A percentile compares a stretch with the other conserved stretches of the same genome.
Evolutionary conservation across 2,329 filamentous ascomycete genomes (phyloP).

Genomic region (Raffaelea deltoideospora): DNA sequence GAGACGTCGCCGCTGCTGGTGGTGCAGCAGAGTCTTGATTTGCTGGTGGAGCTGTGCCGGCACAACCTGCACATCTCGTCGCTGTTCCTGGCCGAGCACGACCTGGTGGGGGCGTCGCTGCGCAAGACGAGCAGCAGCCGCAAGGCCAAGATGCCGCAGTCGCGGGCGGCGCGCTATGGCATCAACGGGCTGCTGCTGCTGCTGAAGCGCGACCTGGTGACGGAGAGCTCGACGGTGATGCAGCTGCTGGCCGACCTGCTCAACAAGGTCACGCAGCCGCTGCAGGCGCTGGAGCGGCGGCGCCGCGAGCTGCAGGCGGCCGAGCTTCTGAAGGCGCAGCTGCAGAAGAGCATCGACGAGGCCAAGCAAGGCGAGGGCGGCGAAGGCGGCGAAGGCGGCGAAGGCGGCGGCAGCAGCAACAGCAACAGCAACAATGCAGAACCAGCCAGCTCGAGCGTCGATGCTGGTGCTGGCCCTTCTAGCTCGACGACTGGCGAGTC

Average conservation of each 20-base stretch:
- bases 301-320: constrained; percentile 53
- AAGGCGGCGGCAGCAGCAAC: constrained; percentile 11
- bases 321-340: constrained; percentile 19
- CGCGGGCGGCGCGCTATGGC: constrained; percentile 71
- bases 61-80: constrained; percentile 78
- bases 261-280: constrained; percentile 73
- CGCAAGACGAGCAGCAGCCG: constrained; percentile 63
- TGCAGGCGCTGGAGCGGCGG: constrained; percentile 68
- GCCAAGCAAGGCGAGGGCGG: constrained; percentile 19
- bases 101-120: constrained; percentile 52
- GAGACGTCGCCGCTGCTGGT: constrained; percentile 91
- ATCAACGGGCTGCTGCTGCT: constrained; percentile 81
- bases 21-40: constrained; percentile 83
- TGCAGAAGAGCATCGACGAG: constrained; percentile 13
- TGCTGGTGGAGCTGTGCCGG: constrained; percentile 68
- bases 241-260: constrained; percentile 78
- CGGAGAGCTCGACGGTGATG: constrained; percentile 96
- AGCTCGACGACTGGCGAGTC: neutral
- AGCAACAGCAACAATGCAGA: constrained; percentile 10
- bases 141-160: constrained; percentile 81
- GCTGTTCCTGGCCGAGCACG: constrained; percentile 90
- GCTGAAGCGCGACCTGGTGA: constrained; percentile 85
- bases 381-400: constrained; percentile 13
- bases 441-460: constrained; percentile 4
- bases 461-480: too few relatives aligned